Evolutionary conservation across 2,329 filamentous ascomycete genomes (phyloP), one percentile per base, ranked within the genome.

Genomic region (Dendrostoma leiphaemia): DNA sequence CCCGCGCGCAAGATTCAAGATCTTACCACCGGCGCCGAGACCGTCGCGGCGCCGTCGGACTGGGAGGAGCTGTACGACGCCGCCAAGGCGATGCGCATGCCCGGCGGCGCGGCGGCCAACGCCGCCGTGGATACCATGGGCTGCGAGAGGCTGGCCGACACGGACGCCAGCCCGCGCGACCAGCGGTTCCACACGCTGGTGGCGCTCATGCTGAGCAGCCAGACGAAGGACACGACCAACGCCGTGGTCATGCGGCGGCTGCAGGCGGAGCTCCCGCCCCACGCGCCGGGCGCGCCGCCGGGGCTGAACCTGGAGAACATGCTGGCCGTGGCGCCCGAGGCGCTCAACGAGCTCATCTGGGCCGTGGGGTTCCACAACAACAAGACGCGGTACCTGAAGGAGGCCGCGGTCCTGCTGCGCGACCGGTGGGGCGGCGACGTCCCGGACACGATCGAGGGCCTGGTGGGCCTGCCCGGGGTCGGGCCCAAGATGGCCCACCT

Each of bases 121-220:
- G 94, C 94, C 1, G 89, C 93, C 0, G 94, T 99, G 10, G 94
- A 99, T 69, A 97, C 93, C 0, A 97, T 97, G 92, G 94, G 94
- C 10, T 99, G 94, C 71, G 91, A 91, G 71, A 82, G 83, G 7
- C 78, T 94, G 9, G 89, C 89, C 3, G 73, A 79, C 45, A 68
- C 72, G 15, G 69, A 63, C 1, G 77, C 80, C 10, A 77, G 72
- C 54, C 67, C 75, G 24, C 75, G 72, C 54, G 81, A 83, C 65
- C 84, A 85, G 67, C 82, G 92, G 6, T 92, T 95, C 63, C 92
- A 97, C 65, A 96, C 90, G 3, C 81, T 97, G 28, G 79, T 96
- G 35, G 84, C 91, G 13, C 77, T 97, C 59, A 96, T 97, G 92
- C 80, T 97, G 31, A 93, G 88, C 32, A 91, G 87, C 47, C 92